Percentiles rank a stretch among this genome's conserved stretches.
Conservation (phyloP, 1,284 basidiomycete genomes). For the Cutaneotrichosporon sp. region DNA sequence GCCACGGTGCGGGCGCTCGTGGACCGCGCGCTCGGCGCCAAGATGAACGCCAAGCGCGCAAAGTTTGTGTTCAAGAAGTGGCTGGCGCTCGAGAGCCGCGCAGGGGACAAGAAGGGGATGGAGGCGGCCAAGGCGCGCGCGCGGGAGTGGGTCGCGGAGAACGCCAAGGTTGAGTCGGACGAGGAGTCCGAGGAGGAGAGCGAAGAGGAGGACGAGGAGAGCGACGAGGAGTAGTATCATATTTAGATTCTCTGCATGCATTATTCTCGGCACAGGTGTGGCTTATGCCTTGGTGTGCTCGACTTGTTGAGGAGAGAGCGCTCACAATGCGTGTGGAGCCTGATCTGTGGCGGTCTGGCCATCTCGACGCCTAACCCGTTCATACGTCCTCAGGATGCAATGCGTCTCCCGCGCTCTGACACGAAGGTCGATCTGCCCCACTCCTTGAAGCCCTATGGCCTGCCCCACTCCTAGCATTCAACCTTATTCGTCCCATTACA, state of each 20-base stretch:
- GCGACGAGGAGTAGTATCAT: constrained; percentile 1
- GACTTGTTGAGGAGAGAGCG: no score
- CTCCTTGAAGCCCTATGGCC: no score
- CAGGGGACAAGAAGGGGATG: constrained; percentile 85
- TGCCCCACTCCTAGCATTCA: no score
- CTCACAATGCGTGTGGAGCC: no score
- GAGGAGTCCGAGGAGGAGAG: constrained; percentile 28
- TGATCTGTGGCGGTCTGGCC: no score
- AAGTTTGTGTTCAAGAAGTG: constrained; percentile 98
- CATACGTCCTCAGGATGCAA: no score
- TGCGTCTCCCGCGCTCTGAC: no score
- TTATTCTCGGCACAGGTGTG: background rate
- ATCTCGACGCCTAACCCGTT: no score
- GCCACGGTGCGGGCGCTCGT: constrained; percentile 77
- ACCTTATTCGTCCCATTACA: no score
- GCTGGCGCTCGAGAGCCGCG: constrained; percentile 80
- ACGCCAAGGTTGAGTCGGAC: constrained; percentile 30
- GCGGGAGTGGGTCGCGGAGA: constrained; percentile 67
- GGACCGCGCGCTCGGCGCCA: constrained; percentile 74
- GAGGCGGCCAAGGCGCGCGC: constrained; percentile 82
- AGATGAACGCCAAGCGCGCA: constrained; percentile 92
- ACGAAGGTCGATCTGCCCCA: no score
- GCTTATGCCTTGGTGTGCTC: no score
- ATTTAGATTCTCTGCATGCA: constrained; percentile 5
- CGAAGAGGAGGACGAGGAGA: constrained; percentile 6